These are phyloP conservation scores for Acanthamoeba rhysodes DNA, from an alignment of 208 protist species.

Conservation along the genomic window DNA sequence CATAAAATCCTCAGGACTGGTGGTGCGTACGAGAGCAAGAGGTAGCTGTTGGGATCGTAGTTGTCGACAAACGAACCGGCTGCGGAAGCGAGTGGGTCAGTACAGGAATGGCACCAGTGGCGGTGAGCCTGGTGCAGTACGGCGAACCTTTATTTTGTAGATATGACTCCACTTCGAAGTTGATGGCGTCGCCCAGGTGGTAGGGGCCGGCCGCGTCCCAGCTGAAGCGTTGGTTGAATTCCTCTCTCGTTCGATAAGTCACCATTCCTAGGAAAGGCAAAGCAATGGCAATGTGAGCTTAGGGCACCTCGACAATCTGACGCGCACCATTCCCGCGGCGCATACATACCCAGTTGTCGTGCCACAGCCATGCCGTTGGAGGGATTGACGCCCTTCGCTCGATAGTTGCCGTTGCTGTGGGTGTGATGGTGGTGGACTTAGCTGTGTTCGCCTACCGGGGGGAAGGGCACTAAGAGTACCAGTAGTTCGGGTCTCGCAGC, in stretches of 20 bases:
- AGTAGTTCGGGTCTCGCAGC: conserved; percentile 46
- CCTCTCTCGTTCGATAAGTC: conserved; percentile 68
- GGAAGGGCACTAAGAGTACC: background rate
- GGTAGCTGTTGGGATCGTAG: conserved; percentile 72
- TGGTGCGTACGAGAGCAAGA: conserved; percentile 60
- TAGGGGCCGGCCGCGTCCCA: conserved; percentile 59
- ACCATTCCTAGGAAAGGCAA: conserved; percentile 20
- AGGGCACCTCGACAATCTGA: background rate
- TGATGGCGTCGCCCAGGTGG: conserved; percentile 52
- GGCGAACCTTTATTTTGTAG: conserved; percentile 24
- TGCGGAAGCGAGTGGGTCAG: background rate
- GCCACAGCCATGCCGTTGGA: conserved; percentile 69
- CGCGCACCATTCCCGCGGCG: background rate
- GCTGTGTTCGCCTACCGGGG: background rate
- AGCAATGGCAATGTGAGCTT: background rate
- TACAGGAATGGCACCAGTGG: background rate
- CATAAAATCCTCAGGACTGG: background rate
- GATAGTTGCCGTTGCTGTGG: conserved; percentile 41
- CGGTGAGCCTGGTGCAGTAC: background rate
- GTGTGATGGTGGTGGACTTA: background rate
- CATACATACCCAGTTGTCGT: conserved; percentile 8
- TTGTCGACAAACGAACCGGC: conserved; percentile 52
- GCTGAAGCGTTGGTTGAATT: conserved; percentile 65
- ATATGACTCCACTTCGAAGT: conserved; percentile 66
- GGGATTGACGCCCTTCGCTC: background rate